A percentile compares a stretch with the other conserved stretches of the same genome.
These are phyloP conservation scores for Vaccinium vitisidaea DNA, from an alignment of 148 eudicot genomes.

Conservation along the genomic window DNA sequence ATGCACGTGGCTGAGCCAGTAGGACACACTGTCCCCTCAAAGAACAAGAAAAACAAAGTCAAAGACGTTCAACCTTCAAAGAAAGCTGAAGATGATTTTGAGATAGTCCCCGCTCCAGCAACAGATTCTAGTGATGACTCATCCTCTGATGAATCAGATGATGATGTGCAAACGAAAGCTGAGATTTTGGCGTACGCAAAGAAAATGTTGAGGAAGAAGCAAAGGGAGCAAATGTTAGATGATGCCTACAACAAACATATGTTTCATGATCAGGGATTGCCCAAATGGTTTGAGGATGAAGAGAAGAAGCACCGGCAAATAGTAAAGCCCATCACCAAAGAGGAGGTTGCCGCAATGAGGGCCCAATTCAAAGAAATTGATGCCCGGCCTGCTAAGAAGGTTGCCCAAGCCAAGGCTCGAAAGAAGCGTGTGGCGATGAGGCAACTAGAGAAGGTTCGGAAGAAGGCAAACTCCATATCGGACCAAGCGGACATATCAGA, in stretches of 20 bases:
- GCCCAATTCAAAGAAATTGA: slow-evolving; percentile 77
- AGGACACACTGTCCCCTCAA: slow-evolving; percentile 15
- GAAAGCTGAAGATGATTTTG: slow-evolving; percentile 58
- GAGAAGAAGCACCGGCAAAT: slow-evolving; percentile 57
- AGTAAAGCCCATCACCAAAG: slow-evolving; percentile 70
- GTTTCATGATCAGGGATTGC: slow-evolving; percentile 72
- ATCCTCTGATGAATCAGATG: slow-evolving; percentile 72
- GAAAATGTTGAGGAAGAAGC: slow-evolving; percentile 77
- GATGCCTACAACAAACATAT: slow-evolving; percentile 84
- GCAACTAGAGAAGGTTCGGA: slow-evolving; percentile 72
- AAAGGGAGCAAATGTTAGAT: slow-evolving; percentile 64
- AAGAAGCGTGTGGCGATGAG: slow-evolving; percentile 72
- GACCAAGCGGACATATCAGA: slow-evolving; percentile 85
- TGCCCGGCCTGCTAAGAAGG: slow-evolving; percentile 91
- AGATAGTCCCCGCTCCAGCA: slow-evolving; percentile 81
- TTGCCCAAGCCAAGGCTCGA: slow-evolving; percentile 86
- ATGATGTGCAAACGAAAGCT: slow-evolving; percentile 61
- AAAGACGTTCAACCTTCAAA: slow-evolving; percentile 30
- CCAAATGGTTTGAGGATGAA: slow-evolving; percentile 80
- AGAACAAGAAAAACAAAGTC: slow-evolving; percentile 25
- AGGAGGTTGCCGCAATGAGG: slow-evolving; percentile 69
- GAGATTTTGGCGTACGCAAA: slow-evolving; percentile 78
- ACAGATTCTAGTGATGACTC: slow-evolving; percentile 83
- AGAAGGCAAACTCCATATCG: slow-evolving; percentile 82
- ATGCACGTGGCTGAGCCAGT: slow-evolving; percentile 28